Percentiles rank a stretch among this genome's conserved stretches.
Conservation (phyloP, 2,329 filamentous ascomycete genomes). For the Nothophaeocryptopus gaeumannii region DNA sequence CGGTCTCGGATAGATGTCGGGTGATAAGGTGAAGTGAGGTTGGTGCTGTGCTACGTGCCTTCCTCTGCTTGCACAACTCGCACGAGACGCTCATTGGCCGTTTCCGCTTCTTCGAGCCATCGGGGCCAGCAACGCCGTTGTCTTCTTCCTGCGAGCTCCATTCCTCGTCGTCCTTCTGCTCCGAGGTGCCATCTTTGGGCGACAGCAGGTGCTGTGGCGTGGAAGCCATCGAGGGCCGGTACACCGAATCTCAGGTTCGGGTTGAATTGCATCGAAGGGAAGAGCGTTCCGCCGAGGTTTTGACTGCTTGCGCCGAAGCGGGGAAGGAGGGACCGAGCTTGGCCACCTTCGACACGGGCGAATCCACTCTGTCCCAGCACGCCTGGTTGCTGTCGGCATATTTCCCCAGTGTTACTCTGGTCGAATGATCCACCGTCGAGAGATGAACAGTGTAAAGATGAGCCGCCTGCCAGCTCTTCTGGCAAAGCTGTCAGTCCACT, state of each 20-base stretch:
- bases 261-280: constrained; percentile 16
- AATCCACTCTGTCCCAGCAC: constrained; percentile 9
- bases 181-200: constrained; percentile 22
- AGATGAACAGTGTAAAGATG: constrained; percentile 8
- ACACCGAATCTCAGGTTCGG: constrained; percentile 1
- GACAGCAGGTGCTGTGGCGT: constrained; percentile 14
- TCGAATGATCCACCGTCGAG: constrained; percentile 1
- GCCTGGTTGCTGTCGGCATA: constrained; percentile 11
- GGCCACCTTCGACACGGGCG: background rate
- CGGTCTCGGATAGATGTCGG: background rate
- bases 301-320: constrained; percentile 3
- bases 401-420: constrained; percentile 8
- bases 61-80: constrained; percentile 77
- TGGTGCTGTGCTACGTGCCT: constrained; percentile 51
- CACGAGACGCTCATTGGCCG: constrained; percentile 51
- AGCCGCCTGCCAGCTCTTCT: background rate
- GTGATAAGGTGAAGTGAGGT: constrained; percentile 1
- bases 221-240: constrained; percentile 10
- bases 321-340: constrained; percentile 8
- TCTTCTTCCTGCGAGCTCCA: constrained; percentile 43
- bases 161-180: constrained; percentile 30
- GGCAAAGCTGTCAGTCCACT: background rate
- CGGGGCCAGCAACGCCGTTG: constrained; percentile 36
- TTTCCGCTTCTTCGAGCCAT: constrained; percentile 47
- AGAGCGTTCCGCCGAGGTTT: constrained; percentile 10